phyloP scores from a whole-genome alignment of 2,329 filamentous ascomycete genomes.

The Thelonectria discophora region DNA sequence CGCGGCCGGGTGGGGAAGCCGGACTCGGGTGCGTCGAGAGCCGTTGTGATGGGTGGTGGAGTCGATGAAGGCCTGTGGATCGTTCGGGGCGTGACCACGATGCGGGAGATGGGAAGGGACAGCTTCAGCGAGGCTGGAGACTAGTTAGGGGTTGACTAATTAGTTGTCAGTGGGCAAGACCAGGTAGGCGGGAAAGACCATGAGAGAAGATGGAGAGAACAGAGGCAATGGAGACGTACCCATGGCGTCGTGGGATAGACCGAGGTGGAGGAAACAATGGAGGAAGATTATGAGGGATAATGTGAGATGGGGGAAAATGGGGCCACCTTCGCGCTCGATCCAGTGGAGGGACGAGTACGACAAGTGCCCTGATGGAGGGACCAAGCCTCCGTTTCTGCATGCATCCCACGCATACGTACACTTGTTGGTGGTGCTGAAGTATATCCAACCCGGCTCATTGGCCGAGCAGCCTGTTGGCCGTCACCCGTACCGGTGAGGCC shows the following conservation, averaged over 20 bases:
- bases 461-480: slow-evolving; percentile 1
- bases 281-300: slow-evolving; percentile 39
- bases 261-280: neutral
- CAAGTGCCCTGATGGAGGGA: too few species aligned
- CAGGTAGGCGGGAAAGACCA: slow-evolving; percentile 22
- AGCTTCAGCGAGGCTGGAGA: slow-evolving; percentile 18
- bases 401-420: slow-evolving; percentile 41
- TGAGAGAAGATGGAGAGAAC: slow-evolving; percentile 2
- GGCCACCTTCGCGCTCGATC: slow-evolving; percentile 29
- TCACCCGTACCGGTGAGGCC: slow-evolving; percentile 13
- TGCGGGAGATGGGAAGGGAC: slow-evolving; percentile 8
- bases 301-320: slow-evolving; percentile 29
- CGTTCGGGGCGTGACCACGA: slow-evolving; percentile 17
- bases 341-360: slow-evolving; percentile 6
- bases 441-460: slow-evolving; percentile 24
- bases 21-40: slow-evolving; percentile 7
- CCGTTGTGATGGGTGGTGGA: slow-evolving; percentile 26
- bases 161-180: slow-evolving; percentile 6
- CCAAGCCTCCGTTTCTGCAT: slow-evolving; percentile 39
- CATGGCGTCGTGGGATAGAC: neutral
- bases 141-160: neutral
- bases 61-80: slow-evolving; percentile 24
- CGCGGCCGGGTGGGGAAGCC: slow-evolving; percentile 29
- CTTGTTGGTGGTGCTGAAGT: slow-evolving; percentile 23
- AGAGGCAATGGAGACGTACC: neutral